These are phyloP conservation scores for Malania oleifera DNA, from an alignment of 164 flowering plant genomes.

Conservation along the genomic window DNA sequence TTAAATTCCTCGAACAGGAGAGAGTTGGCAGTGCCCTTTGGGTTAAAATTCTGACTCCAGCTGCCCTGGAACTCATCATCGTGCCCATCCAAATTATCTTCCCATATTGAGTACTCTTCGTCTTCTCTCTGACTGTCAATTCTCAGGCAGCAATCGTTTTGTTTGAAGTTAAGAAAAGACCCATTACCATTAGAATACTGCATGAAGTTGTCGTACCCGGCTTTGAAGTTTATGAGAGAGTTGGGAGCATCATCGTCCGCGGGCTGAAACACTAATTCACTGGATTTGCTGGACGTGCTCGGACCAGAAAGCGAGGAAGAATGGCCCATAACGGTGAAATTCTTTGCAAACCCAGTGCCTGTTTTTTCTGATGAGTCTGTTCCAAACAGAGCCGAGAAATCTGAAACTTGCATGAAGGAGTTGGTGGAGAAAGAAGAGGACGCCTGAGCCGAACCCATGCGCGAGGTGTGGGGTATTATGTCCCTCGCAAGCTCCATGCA, in stretches of 20 bases:
- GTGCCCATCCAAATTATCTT: conserved; percentile 18
- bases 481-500: conserved; percentile 48
- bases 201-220: conserved; percentile 21
- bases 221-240: conserved; percentile 45
- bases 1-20: conserved; percentile 28
- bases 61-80: no score
- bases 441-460: conserved; percentile 17
- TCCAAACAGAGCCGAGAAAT: conserved; percentile 15
- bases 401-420: conserved; percentile 12
- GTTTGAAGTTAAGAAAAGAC: conserved; percentile 56
- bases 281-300: conserved; percentile 20
- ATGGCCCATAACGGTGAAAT: conserved; percentile 8
- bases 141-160: conserved; percentile 16
- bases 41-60: conserved; percentile 19
- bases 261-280: conserved; percentile 15
- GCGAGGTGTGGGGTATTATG: conserved; percentile 9
- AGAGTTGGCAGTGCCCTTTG: conserved; percentile 8
- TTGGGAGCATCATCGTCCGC: conserved; percentile 15
- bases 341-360: conserved; percentile 14
- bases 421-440: conserved; percentile 23
- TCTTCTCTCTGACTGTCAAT: conserved; percentile 12
- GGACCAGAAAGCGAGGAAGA: conserved; percentile 35
- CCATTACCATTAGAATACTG: conserved; percentile 23
- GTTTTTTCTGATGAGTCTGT: conserved; percentile 19
- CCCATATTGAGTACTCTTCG: conserved; percentile 37